phyloP scores from a whole-genome alignment of 495 filamentous ascomycete genomes.

The Aspergillus baeticus region DNA sequence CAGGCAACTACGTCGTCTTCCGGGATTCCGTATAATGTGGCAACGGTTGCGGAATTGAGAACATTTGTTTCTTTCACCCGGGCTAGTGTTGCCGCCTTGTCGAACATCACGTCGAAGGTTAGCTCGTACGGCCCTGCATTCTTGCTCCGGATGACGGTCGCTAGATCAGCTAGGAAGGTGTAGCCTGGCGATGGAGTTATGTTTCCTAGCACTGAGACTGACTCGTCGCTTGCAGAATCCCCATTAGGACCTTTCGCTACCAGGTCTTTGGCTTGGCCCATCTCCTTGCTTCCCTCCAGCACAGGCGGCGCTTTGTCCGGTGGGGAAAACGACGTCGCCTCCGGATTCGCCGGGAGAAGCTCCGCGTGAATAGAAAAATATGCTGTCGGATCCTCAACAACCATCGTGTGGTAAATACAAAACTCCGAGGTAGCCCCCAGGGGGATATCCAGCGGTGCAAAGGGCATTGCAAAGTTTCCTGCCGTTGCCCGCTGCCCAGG shows the following conservation, averaged over 20 bases:
- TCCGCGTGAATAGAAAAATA: conserved; percentile 24
- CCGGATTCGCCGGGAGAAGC: conserved; percentile 6
- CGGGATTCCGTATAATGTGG: background rate
- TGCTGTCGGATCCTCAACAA: conserved; percentile 2
- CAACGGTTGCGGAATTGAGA: background rate
- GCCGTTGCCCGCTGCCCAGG: background rate
- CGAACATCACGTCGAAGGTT: conserved; percentile 52
- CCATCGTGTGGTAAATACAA: conserved; percentile 47
- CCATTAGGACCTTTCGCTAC: background rate
- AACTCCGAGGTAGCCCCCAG: conserved; percentile 20
- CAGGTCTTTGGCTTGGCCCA: background rate
- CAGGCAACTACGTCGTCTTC: background rate
- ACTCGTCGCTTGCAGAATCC: no score
- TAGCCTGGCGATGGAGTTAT: background rate
- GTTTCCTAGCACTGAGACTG: background rate
- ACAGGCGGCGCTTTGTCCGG: no score
- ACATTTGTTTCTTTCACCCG: background rate
- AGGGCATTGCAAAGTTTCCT: background rate
- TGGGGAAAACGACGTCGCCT: no score
- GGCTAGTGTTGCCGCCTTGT: conserved; percentile 15
- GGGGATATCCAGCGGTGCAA: background rate
- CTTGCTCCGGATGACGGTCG: conserved; percentile 48
- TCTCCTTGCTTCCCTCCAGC: background rate
- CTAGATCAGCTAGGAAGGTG: conserved; percentile 26
- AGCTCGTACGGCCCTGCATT: conserved; percentile 52